Evolutionary conservation across 495 filamentous ascomycete genomes (phyloP).

Genomic region (Neurospora intermedia): DNA sequence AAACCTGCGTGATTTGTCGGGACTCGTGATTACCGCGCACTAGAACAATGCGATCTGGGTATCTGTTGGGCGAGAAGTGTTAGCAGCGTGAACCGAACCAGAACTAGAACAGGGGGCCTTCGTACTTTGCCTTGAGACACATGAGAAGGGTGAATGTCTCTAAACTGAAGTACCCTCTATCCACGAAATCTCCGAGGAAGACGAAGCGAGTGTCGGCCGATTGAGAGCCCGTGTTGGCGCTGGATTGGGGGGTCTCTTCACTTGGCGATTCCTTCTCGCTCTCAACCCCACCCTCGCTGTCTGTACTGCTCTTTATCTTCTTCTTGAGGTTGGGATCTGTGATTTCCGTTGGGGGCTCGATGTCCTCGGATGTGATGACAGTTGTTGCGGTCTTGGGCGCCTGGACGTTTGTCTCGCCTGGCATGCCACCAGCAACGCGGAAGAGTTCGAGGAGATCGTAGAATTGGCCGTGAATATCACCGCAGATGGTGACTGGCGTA

Average conservation of each 20-base stretch:
- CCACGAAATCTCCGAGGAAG: constrained; percentile 95
- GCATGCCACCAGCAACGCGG: constrained; percentile 91
- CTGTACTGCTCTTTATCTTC: constrained; percentile 49
- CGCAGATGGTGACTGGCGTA: constrained; percentile 95
- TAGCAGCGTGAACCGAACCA: constrained; percentile 8
- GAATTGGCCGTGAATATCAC: constrained; percentile 98
- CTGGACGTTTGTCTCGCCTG: constrained; percentile 59
- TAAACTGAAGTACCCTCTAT: constrained; percentile 93
- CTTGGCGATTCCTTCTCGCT: constrained; percentile 26
- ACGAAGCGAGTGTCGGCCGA: constrained; percentile 78
- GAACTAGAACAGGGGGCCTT: neutral
- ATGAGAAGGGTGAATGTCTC: constrained; percentile 93
- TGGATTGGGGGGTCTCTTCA: constrained; percentile 29
- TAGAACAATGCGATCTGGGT: constrained; percentile 87
- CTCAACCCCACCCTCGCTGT: constrained; percentile 21
- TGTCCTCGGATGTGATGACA: constrained; percentile 71
- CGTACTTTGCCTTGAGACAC: constrained; percentile 90
- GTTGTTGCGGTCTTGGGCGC: constrained; percentile 50
- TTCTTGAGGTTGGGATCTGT: constrained; percentile 73
- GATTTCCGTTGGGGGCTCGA: constrained; percentile 78
- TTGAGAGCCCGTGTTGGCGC: constrained; percentile 35
- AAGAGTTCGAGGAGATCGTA: constrained; percentile 97
- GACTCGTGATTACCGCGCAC: constrained; percentile 98
- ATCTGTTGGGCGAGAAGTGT: constrained; percentile 43
- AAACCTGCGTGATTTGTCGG: constrained; percentile 95